phyloP scores from a whole-genome alignment of 2,329 filamentous ascomycete species.

The Colletotrichum sp. region DNA sequence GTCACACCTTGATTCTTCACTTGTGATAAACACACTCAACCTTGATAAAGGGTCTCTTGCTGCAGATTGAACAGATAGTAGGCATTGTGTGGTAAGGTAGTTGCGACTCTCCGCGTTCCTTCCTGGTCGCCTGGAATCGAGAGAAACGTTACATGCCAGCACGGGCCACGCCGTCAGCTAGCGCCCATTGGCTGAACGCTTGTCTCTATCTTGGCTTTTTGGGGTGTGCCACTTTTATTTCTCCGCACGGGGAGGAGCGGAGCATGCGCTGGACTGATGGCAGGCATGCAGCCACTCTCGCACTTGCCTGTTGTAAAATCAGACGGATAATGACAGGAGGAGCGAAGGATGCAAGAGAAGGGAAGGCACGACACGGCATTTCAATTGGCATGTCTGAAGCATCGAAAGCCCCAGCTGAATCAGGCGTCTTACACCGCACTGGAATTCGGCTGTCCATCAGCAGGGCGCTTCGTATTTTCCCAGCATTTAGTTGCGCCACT shows the following conservation, averaged over 20 bases:
- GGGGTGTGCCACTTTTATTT: conserved; percentile 1
- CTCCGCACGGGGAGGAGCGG: neutral
- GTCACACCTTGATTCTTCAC: neutral
- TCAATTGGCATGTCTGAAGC: neutral
- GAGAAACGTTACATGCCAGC: conserved; percentile 26
- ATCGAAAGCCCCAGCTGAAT: neutral
- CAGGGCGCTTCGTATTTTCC: neutral
- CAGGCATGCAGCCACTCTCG: neutral
- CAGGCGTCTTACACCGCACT: neutral
- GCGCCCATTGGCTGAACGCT: neutral
- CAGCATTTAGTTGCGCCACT: neutral
- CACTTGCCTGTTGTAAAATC: neutral
- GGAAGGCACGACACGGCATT: neutral
- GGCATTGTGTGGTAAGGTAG: too few species aligned
- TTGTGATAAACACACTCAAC: neutral
- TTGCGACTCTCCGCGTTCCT: neutral
- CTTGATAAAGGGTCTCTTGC: neutral
- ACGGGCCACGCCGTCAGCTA: neutral
- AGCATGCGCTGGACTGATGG: neutral
- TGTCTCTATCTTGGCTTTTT: conserved; percentile 4
- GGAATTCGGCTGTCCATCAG: neutral
- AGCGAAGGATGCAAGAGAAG: neutral
- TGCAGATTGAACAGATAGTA: neutral
- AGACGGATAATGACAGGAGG: neutral
- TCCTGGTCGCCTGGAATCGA: neutral